Base-by-base conservation (phyloP, 257 asterid species). In the Catharanthus roseus region DNA sequence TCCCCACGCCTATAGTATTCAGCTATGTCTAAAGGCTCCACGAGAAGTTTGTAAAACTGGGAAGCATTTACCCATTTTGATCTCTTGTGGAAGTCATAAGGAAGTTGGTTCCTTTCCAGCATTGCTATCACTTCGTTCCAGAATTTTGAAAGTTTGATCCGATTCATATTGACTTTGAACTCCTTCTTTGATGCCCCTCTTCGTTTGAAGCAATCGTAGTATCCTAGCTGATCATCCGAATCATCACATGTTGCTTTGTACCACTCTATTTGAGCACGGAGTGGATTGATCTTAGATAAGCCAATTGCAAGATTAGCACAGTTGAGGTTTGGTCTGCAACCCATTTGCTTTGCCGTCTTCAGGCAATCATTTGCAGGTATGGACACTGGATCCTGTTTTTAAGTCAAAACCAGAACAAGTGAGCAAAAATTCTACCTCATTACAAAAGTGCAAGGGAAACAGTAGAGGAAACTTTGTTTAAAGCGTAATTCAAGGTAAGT, bases 1-100 rank as follows among this genome's bases (percentile, higher is more conserved):
- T 80, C 82, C 53, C 85, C 77, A 0, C 51, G 79, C 54, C 84
- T 82, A 60, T 92, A 92, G 75, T 92, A 92, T 58, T 90, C 95
- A 9, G 98, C 97, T 1, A 92, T 90, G 60, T 92, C 98, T 63
- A 92, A 86, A 39, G 98, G 98, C 81, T 92, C 98, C 5, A 92
- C 95, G 0, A 92, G 87, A 71, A 88, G 96, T 63, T 79, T 87
- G 85, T 92, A 92, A 77, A 70, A 84, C 0, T 88, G 92, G 34
- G 96, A 80, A 9, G 90, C 91, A 54, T 85, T 83, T 44, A 90
- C 90, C 74, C 93, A 92, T 80, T 90, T 90, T 5, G 79, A 38
- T 70, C 79, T 79, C 82, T 80, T 87, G 78, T 85, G 95, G 64
- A 92, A 92, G 64, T 92, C 95, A n/a, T 85, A 78, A 33, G 96